A percentile compares a stretch with the other conserved stretches of the same genome.
These are phyloP conservation scores for Byssothecium circinans DNA, from an alignment of 2,329 filamentous ascomycete genomes.

Conservation along the genomic window DNA sequence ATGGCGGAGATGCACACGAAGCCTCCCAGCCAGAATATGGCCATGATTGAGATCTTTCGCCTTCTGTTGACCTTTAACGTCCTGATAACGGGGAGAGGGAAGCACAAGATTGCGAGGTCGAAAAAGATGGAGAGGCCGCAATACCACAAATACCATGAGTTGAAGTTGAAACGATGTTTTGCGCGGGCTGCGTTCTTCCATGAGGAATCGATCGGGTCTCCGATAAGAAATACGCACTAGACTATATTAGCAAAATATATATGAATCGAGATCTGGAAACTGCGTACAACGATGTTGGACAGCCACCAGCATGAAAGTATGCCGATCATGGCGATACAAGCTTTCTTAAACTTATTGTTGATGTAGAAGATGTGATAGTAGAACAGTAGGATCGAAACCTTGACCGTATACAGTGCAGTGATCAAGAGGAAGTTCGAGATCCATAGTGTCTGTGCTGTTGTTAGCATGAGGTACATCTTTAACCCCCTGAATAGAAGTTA, in stretches of 20 bases:
- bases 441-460: conserved; percentile 11
- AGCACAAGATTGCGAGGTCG: conserved; percentile 18
- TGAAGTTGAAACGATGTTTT: conserved; percentile 19
- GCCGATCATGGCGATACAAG: conserved; percentile 7
- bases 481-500: background rate
- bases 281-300: conserved; percentile 14
- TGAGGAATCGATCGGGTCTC: conserved; percentile 13
- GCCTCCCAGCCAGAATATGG: conserved; percentile 20
- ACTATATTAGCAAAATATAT: background rate
- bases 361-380: conserved; percentile 18
- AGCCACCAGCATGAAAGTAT: conserved; percentile 16
- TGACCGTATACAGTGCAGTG: conserved; percentile 16
- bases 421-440: conserved; percentile 16
- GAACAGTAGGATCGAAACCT: conserved; percentile 19
- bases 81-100: conserved; percentile 19
- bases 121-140: conserved; percentile 17
- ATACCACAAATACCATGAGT: conserved; percentile 19
- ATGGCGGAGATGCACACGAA: conserved; percentile 20
- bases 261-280: background rate
- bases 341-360: conserved; percentile 6
- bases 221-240: conserved; percentile 9
- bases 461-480: background rate
- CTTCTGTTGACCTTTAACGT: conserved; percentile 8
- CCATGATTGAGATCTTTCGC: conserved; percentile 18
- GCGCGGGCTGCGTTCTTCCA: conserved; percentile 14